A percentile compares a stretch with the other conserved stretches of the same genome.
phyloP scores from a whole-genome alignment of 2,329 filamentous ascomycete species.

The Claviceps arundinis region DNA sequence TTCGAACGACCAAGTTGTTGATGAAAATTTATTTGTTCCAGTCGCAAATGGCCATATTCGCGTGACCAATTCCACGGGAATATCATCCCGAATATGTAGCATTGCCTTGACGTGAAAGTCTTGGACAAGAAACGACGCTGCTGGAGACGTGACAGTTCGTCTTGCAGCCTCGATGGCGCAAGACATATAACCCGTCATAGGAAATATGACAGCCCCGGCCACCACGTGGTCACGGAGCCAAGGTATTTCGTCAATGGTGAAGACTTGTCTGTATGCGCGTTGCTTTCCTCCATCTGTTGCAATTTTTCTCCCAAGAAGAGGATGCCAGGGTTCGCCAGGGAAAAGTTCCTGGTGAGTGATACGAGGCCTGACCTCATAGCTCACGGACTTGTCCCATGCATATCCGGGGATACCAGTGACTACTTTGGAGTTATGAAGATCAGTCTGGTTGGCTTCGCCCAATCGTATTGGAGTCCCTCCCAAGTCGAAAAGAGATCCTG shows the following conservation, averaged over 20 bases:
- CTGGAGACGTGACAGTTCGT: neutral
- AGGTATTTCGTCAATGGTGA: neutral
- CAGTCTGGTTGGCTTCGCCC: neutral
- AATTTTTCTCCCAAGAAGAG: neutral
- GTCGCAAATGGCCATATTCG: slow-evolving; percentile 10
- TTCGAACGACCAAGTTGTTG: slow-evolving; percentile 11
- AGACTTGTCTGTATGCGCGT: neutral
- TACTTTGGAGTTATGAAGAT: no score
- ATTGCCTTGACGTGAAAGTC: slow-evolving; percentile 11
- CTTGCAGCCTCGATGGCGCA: slow-evolving; percentile 19
- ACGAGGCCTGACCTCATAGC: neutral
- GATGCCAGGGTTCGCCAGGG: neutral
- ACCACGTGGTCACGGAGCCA: neutral
- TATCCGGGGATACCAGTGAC: neutral
- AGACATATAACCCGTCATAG: slow-evolving; percentile 1
- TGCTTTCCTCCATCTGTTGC: no score
- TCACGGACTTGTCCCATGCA: neutral
- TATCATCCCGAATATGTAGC: slow-evolving; percentile 16
- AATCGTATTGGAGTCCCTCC: neutral
- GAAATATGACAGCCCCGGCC: neutral
- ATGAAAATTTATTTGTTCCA: slow-evolving; percentile 9
- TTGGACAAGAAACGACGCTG: slow-evolving; percentile 3
- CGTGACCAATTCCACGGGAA: slow-evolving; percentile 14
- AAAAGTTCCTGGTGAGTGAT: no score
- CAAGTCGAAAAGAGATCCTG: neutral